phyloP scores from a whole-genome alignment of 352 stramenopile species.

The Phytophthora pini region DNA sequence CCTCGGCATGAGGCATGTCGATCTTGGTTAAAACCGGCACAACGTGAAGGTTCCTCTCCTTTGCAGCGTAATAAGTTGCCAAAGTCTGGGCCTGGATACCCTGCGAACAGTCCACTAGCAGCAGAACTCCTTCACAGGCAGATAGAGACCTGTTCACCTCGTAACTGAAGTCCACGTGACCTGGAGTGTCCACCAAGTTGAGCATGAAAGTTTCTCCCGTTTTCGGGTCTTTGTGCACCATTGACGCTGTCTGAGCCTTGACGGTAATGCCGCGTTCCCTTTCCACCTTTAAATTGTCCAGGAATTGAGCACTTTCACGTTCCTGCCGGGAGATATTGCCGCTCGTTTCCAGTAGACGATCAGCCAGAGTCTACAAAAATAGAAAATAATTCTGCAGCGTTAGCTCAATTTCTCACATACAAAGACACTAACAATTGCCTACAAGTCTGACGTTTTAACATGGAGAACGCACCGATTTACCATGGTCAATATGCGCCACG shows the following conservation, averaged over 20 bases:
- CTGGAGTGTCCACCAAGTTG: slow-evolving; percentile 97
- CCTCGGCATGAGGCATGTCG: slow-evolving; percentile 97
- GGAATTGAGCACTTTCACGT: slow-evolving; percentile 82
- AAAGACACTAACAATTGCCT: background rate
- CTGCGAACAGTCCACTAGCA: slow-evolving; percentile 98
- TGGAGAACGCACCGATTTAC: slow-evolving; percentile 78
- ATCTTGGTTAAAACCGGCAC: slow-evolving; percentile 98
- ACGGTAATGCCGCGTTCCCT: slow-evolving; percentile 99
- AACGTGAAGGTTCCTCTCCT: slow-evolving; percentile 96
- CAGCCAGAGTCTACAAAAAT: slow-evolving; percentile 78
- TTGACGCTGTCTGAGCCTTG: slow-evolving; percentile 97
- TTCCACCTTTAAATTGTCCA: slow-evolving; percentile 96
- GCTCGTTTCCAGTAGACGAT: slow-evolving; percentile 90
- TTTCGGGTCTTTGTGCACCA: slow-evolving; percentile 88
- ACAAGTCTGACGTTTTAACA: slow-evolving; percentile 8
- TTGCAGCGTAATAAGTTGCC: slow-evolving; percentile 95
- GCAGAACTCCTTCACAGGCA: slow-evolving; percentile 97
- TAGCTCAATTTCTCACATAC: background rate
- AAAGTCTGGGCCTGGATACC: slow-evolving; percentile 99
- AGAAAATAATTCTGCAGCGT: slow-evolving; percentile 10
- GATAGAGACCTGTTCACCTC: slow-evolving; percentile 97
- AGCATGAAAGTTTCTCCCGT: slow-evolving; percentile 91
- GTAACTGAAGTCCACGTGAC: slow-evolving; percentile 99
- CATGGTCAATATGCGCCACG: slow-evolving; percentile 92
- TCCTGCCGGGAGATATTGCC: slow-evolving; percentile 90